Evolutionary conservation across 2,329 filamentous ascomycete species (phyloP), one percentile per base, ranked within the genome.

Genomic region (Colletotrichum shisoi): DNA sequence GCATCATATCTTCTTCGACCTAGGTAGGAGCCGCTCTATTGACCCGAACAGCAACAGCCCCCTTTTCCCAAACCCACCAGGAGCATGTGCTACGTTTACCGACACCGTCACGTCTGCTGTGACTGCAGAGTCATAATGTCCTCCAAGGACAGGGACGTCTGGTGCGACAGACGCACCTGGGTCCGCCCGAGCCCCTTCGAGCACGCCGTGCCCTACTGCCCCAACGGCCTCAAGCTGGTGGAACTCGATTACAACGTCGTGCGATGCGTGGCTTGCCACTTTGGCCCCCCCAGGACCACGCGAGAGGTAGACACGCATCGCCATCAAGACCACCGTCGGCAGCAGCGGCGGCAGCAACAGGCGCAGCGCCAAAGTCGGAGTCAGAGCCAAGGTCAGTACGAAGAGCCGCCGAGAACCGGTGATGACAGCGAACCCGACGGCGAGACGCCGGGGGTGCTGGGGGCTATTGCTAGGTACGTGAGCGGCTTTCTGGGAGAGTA

Each of bases 91-190:
- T 53, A 17, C 34, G 5, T 39, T 19, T 39, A 53, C 31, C 31
- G 31, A 37, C 51, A 53, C 34, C 34, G 51, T 19, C 31, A 39
- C n/a, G 17, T 53, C n/a, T 58, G 56, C 56, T 37, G 42, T 9
- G 31, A 34, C 31, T 48, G 56, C 42, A 7, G 3, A n/a, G 27
- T n/a, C 27, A 37, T 58, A 13, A 21, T 46, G 40, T 46, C 42
- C 42, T 46, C 31, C 42, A 12, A 37, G 8, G 54, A 57, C 27
- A n/a, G 4, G n/a, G 19, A 42, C 27, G 31, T 7, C 42, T 46
- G 31, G 44, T 58, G 42, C 42, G 40, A 37, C 6, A 39, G 24
- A 13, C 42, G 56, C 19, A 24, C 9, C 12, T 57, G 56, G 54
- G 13, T 21, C 9, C 9, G 31, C 7, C 56, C 56, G 8, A n/a